Evolutionary conservation across 1,284 basidiomycete genomes (phyloP), one percentile per base, ranked within the genome.

Genomic region (Wallemia hederae): DNA sequence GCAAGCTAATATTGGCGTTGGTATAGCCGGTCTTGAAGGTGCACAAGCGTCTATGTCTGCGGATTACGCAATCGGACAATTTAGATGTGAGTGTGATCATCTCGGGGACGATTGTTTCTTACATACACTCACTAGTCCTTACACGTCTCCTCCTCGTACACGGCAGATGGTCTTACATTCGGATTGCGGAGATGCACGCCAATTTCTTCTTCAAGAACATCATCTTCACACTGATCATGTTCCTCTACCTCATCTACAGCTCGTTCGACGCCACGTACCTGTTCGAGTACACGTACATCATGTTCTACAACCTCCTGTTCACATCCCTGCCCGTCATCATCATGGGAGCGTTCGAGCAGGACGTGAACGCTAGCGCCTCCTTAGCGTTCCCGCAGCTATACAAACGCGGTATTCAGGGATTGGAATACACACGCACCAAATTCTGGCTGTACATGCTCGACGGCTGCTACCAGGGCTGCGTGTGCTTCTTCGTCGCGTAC

Each of bases 11-110:
- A 82, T 94, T 65, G 92, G 92, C 2, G 89, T 91, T 67, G 92
- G 92, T 26, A 76, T 97, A 26, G 80, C 89, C 63, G 92, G 92
- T 60, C 78, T 92, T 57, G 92, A 98, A 70, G 92, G 92, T 60
- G 91, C 89, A 24, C 92, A 98, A 71, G 92, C 92, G 25, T 90
- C 91, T 56, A 97, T 97, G 90, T 94, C 89, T 24, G 90, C 92
- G 17, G 92, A 97, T 71, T 97, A 96, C 66, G 91, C 91, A 0
- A 91, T 97, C 72, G 91, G 89, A 1, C 92, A 97, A 69, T 98
- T 98, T 75, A 76, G 91, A 60, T 97, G 65, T 58, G 15, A 58
- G 56, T 58, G 17, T 24, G 25, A 7, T 3, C 9, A 17, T 58
- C 25, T 27, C 19, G 2, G 25, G 5, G 24, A 15, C 25, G 17